Evolutionary conservation across 1,284 basidiomycete genomes (phyloP), one percentile per base, ranked within the genome.

Genomic region (Ustilago lituana): DNA sequence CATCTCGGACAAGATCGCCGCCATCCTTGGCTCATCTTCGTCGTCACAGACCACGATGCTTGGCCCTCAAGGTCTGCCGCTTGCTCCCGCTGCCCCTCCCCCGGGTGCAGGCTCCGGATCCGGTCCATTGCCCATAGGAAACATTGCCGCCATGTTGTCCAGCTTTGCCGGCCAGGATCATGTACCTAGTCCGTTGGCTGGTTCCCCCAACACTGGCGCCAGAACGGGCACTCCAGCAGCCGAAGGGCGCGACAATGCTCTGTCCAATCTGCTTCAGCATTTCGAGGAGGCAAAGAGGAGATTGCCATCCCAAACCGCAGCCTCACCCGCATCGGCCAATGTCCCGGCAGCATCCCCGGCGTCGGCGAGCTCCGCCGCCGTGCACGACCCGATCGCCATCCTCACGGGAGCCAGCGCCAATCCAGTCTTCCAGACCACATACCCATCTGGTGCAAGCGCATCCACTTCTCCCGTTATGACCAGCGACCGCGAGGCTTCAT

Each of bases 371-470:
- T 8, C 45, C 8, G 19, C 49, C 10, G 29, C 53, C 11, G 19
- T 51, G 17, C 49, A 41, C 19, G 67, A 70, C 49, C 67, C 67
- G 5, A 35, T 70, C 22, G 67, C 61, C 8, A 61, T 70, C 53
- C 49, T 70, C 26, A 70, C 67, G 2, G 67, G 67, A 37, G 67
- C 57, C 31, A 64, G 61, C 24, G 67, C 67, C 49, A 70, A 70
- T 24, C 67, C 67, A 1, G 31, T 54, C 29, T 70, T 54, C 41
- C 49, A 57, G 5, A 59, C 66, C 3, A 41, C 56, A 4, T 69
- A 59, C 35, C 14, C 46, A 31, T n/a, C 43, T 19, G 48, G 35
- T 9, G 23, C 37, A 5, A 37, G 46, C 29, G 29, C 51, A 8
- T 12, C 38, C 1, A 44, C 37, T 8, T 36, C 47, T 4, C 39